phyloP scores from a whole-genome alignment of 2,329 filamentous ascomycete species.

The Colletotrichum sp. region DNA sequence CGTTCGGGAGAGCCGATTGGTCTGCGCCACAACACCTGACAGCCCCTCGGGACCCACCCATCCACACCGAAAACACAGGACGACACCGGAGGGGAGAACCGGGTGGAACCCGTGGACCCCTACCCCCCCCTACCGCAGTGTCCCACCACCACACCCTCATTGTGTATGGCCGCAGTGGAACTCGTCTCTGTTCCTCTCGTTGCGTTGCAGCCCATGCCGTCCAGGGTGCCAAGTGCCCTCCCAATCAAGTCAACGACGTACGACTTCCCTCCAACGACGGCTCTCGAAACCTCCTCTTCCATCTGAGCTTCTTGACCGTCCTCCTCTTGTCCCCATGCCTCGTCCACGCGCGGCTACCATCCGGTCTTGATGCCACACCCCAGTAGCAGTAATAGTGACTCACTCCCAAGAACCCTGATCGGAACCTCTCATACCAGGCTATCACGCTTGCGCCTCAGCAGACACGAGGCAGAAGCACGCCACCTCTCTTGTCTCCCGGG shows the following conservation, averaged over 20 bases:
- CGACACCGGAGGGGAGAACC: background rate
- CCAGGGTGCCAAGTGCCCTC: background rate
- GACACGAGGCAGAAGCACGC: slow-evolving; percentile 16
- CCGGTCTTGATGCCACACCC: background rate
- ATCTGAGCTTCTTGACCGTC: background rate
- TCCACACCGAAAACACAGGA: slow-evolving; percentile 2
- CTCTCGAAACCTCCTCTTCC: background rate
- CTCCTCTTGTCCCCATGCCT: slow-evolving; percentile 14
- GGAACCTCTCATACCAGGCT: background rate
- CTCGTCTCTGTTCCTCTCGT: background rate
- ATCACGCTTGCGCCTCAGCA: slow-evolving; percentile 4
- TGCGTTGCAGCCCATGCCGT: background rate
- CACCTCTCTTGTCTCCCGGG: background rate
- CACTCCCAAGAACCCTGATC: background rate
- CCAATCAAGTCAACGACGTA: slow-evolving; percentile 14
- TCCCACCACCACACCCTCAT: background rate
- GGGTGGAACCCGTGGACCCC: background rate
- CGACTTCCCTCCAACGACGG: background rate
- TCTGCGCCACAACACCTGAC: slow-evolving; percentile 42
- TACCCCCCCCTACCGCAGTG: background rate
- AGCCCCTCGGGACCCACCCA: slow-evolving; percentile 29
- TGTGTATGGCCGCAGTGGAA: background rate
- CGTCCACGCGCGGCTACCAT: slow-evolving; percentile 4
- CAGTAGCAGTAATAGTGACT: background rate
- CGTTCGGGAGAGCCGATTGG: slow-evolving; percentile 34